Conservation (phyloP, 1,284 basidiomycete genomes). For the Phenoliferia sp. region DNA sequence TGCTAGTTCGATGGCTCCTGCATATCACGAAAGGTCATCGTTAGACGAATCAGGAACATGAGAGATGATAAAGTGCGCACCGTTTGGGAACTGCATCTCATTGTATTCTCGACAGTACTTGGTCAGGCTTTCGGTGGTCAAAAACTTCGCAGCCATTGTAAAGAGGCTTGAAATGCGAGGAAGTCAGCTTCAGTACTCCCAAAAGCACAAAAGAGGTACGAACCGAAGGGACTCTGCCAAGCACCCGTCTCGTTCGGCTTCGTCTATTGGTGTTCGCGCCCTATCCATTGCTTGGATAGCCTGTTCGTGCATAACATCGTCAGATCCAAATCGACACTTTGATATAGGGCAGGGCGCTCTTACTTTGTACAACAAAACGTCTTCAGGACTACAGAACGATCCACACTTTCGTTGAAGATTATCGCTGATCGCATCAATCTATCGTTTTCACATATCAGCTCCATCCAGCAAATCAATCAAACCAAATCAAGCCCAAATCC, state of each 20-base stretch:
- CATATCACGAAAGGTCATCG: not conserved
- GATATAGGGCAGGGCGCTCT: constrained; percentile 11
- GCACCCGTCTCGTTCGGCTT: constrained; percentile 64
- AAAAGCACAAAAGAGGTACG: not conserved
- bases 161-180: constrained; percentile 58
- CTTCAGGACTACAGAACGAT: constrained; percentile 95
- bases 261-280: constrained; percentile 57
- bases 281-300: constrained; percentile 90
- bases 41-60: constrained; percentile 9
- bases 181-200: not conserved
- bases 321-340: not conserved
- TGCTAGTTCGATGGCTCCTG: constrained; percentile 81
- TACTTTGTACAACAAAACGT: constrained; percentile 95
- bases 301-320: constrained; percentile 44
- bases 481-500: constrained; percentile 12
- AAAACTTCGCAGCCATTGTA: constrained; percentile 74
- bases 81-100: constrained; percentile 72
- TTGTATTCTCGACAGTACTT: constrained; percentile 84
- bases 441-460: constrained; percentile 3
- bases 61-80: constrained; percentile 46
- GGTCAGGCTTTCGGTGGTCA: constrained; percentile 76
- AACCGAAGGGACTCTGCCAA: constrained; percentile 70
- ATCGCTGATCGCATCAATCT: constrained; percentile 95
- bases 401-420: constrained; percentile 90
- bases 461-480: not conserved